Evolutionary conservation across 495 filamentous ascomycete genomes (phyloP).

Genomic region (Evernia prunastri): DNA sequence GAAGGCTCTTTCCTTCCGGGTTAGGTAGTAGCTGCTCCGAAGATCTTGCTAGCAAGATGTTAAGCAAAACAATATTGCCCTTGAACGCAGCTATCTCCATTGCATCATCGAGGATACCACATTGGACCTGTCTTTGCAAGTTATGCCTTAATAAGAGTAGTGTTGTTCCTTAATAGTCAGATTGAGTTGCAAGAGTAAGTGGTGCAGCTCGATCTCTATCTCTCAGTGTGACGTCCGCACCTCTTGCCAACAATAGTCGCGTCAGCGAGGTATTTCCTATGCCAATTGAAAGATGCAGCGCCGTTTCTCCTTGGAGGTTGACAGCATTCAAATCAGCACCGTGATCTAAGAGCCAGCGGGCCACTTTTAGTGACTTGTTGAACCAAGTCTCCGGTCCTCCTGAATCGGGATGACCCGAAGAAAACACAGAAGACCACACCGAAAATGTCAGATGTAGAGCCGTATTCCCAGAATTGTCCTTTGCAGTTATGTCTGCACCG

Average conservation of each 20-base stretch:
- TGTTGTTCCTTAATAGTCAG: not conserved
- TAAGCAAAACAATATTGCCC: not conserved
- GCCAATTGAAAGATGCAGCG: not conserved
- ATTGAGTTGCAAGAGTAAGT: not conserved
- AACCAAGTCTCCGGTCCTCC: not conserved
- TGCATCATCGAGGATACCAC: not conserved
- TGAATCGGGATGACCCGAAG: not conserved
- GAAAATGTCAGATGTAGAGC: not conserved
- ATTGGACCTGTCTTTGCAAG: not conserved
- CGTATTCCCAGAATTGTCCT: not conserved
- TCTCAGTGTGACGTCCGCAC: not conserved
- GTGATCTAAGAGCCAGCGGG: not conserved
- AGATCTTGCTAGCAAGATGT: not conserved
- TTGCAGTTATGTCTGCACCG: not conserved
- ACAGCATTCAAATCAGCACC: constrained; percentile 1
- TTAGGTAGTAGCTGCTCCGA: not conserved
- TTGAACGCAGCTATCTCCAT: not conserved
- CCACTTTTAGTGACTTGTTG: not conserved
- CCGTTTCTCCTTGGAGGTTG: not conserved
- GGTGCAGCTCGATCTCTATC: not conserved
- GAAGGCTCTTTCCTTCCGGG: not conserved
- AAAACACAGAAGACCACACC: not conserved
- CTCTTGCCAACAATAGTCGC: not conserved
- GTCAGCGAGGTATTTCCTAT: not conserved
- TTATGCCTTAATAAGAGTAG: not conserved